Conservation (phyloP, 2,329 filamentous ascomycete species). For the Corinectria fuckeliana region DNA sequence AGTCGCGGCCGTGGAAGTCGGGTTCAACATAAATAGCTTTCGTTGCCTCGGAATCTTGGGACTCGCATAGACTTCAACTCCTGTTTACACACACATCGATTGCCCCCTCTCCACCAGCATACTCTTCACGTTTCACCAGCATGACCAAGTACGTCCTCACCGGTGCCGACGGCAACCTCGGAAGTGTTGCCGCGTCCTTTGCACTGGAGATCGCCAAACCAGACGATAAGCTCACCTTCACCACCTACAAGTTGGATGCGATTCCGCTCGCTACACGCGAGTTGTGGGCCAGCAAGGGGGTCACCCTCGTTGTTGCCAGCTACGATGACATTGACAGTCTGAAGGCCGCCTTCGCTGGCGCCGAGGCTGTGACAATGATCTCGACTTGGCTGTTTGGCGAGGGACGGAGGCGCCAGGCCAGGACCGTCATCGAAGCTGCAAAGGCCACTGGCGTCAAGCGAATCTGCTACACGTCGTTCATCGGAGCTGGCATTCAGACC, state of each 20-base stretch:
- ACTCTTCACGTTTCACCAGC: background rate
- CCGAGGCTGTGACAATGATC: slow-evolving; percentile 34
- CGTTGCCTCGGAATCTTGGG: background rate
- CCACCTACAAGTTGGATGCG: slow-evolving; percentile 32
- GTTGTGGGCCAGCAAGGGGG: slow-evolving; percentile 30
- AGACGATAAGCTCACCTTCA: slow-evolving; percentile 32
- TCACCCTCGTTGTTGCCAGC: slow-evolving; percentile 26
- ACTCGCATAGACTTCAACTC: background rate
- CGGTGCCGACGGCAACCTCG: slow-evolving; percentile 35
- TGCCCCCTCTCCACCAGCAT: too few species aligned
- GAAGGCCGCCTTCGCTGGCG: slow-evolving; percentile 30
- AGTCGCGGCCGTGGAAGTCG: too few species aligned
- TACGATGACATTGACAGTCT: slow-evolving; percentile 35
- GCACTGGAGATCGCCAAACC: slow-evolving; percentile 30
- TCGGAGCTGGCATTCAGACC: slow-evolving; percentile 32
- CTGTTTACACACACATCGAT: too few species aligned
- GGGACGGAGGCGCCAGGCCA: slow-evolving; percentile 28
- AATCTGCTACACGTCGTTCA: slow-evolving; percentile 34
- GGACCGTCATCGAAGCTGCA: slow-evolving; percentile 30
- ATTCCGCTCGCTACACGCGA: slow-evolving; percentile 22
- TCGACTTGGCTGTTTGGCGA: slow-evolving; percentile 36
- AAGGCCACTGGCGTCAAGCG: slow-evolving; percentile 33
- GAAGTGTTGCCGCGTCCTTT: slow-evolving; percentile 30
- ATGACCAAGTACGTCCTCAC: slow-evolving; percentile 37
- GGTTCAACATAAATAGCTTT: background rate